Base-by-base conservation (phyloP, 768 basidiomycete genomes). In the Mycena alexandri region DNA sequence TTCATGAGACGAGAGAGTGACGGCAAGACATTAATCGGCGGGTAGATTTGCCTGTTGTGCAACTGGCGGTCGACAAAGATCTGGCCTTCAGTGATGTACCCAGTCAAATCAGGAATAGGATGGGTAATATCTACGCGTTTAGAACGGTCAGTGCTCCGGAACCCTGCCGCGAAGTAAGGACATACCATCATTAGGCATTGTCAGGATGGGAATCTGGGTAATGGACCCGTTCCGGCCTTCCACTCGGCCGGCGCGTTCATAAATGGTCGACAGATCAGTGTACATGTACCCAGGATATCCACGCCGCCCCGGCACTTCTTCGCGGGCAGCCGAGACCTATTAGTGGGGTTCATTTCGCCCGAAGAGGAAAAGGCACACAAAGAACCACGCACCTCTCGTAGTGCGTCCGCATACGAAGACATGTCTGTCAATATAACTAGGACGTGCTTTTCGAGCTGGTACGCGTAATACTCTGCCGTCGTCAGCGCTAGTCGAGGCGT, bases 1-100 rank as follows among this genome's bases (percentile, higher is more conserved):
- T 99, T 99, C 98, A 99, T 99, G 79, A 99, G 83, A 81, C 98
- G 96, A 73, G 98, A 99, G 76, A 99, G 86, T 70, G 98, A 99
- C 68, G 98, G 98, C 52, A 99, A 86, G 67, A 99, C 97, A 83
- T 99, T 99, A 86, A 99, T 99, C 55, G 98, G 98, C 41, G 98
- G 98, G 83, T 98, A 99, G 78, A 99, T 96, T 80, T 96, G 95
- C 74, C 93, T 86, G 84, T 99, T 98, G 87, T 98, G 86, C 78
- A 99, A 84, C 79, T 98, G 95, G 71, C 98, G 92, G 85, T 99
- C 98, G 76, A 99, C 93, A 79, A 92, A 97, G 82, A 99, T 98
- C 83, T 99, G 98, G 56, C 98, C 98, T 85, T 99, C 97, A 56
- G 96, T 96, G 79, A 99, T 99, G 82, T 99, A 99, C 59, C 98